Percentiles rank a stretch among this genome's conserved stretches.
These are phyloP conservation scores for Thelephora terrestris DNA, from an alignment of 1,284 basidiomycete species.

Conservation along the genomic window DNA sequence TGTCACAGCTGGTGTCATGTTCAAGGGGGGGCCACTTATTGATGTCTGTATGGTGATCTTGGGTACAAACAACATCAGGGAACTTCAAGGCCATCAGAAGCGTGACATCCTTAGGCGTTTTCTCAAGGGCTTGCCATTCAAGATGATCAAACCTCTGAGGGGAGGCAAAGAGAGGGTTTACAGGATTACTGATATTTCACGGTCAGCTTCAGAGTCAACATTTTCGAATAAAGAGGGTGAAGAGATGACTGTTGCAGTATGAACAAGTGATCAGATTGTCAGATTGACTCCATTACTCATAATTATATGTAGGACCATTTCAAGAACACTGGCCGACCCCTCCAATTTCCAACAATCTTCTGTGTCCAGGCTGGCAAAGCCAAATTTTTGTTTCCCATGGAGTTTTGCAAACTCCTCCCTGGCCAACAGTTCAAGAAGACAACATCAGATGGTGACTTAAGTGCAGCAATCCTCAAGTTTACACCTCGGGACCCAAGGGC, in stretches of 20 bases:
- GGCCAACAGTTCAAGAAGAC: constrained; percentile 41
- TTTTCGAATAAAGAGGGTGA: constrained; percentile 21
- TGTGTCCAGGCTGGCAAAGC: constrained; percentile 26
- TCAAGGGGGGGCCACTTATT: constrained; percentile 21
- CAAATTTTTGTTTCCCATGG: constrained; percentile 33
- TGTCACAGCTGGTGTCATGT: constrained; percentile 14
- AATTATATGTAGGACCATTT: constrained; percentile 27
- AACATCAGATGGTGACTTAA: constrained; percentile 26
- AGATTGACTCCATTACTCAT: too few species aligned
- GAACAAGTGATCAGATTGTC: background rate
- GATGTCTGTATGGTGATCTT: constrained; percentile 19
- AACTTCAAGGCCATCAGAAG: constrained; percentile 14
- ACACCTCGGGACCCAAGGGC: constrained; percentile 30
- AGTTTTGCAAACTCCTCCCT: constrained; percentile 33
- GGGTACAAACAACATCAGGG: constrained; percentile 10
- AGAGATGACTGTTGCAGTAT: constrained; percentile 25
- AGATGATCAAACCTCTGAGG: constrained; percentile 6
- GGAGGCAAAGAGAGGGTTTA: too few species aligned
- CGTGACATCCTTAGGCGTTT: constrained; percentile 22
- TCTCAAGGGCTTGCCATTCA: constrained; percentile 23
- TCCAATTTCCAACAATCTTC: constrained; percentile 26
- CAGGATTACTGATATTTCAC: too few species aligned
- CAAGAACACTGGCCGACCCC: constrained; percentile 14
- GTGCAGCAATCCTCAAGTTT: constrained; percentile 30
- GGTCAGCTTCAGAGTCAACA: too few species aligned